Evolutionary conservation across 2,329 filamentous ascomycete species (phyloP), one percentile per base, ranked within the genome.

Genomic region (Allantophomopsis lycopodina): DNA sequence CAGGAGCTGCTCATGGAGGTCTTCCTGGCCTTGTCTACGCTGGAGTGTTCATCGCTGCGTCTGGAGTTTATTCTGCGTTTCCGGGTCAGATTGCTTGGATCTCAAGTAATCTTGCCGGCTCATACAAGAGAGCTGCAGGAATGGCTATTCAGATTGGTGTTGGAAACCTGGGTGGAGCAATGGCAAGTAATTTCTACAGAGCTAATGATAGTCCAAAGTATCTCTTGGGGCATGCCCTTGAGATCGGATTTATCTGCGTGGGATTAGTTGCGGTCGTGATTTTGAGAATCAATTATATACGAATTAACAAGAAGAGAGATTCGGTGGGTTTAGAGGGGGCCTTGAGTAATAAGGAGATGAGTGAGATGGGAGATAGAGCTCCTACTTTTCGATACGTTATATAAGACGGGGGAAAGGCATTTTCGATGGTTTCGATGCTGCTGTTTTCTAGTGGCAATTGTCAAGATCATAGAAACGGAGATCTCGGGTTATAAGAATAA

Each of bases 141-240:
- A 80, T 80, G 68, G 77, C 75, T 0, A 59, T 81, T 11, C 73
- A 77, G 33, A 78, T 81, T 37, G 71, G 71, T 0, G 48, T 75
- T 12, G 76, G 76, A 0, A 80, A 79, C 40, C 55, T 73, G 2
- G 69, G 65, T 10, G 69, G 69, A 2, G 79, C 77, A 1, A 80
- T 83, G 70, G 75, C 78, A 0, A 78, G 76, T 5, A 84, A 84
- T 50, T 83, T 84, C 49, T 85, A 84, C 49, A 68, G 78, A 3
- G 53, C 60, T 20, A 55, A 54, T 4, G 69, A 73, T 42, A 50
- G 51, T 1, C 69, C 70, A 0, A 58, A 62, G 4, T 74, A 71
- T 38, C 57, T 62, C 4, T 54, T 72, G 1, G 69, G 70, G 0
- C 69, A 72, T 42, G 61, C 51, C 1, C 48, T 73, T 13, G 68